Evolutionary conservation across 2,329 filamentous ascomycete genomes (phyloP), one percentile per base, ranked within the genome.

Genomic region (Dothidotthia symphoricarpi): DNA sequence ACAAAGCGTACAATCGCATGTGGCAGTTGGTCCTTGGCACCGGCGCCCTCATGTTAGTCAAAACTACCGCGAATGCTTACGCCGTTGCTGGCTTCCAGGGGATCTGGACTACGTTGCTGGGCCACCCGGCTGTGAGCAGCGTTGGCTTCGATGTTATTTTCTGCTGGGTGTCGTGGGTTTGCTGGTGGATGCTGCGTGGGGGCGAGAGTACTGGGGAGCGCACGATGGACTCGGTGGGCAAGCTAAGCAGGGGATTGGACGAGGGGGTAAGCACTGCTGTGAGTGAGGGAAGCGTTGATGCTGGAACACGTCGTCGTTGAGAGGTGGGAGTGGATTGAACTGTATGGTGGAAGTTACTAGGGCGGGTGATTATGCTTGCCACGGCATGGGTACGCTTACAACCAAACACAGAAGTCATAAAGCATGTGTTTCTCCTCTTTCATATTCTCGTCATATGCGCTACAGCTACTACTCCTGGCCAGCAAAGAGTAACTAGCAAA

Each of bases 121-220:
- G 64, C 33, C 59, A 64, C 34, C 60, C 63, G 9, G 63, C 61
- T 10, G 58, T 65, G 10, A 64, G 59, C 39, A 64, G 56, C 37
- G 58, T 66, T 17, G 57, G 53, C 2, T 66, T 59, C 28, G 62
- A 67, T 44, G 62, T 62, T 8, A 53, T 64, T 6, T 62, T 65
- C 34, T 66, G 62, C 41, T 65, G 61, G 61, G 31, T 61, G n/a
- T 61, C 53, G n/a, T 67, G 60, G 60, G 16, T 43, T n/a, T 49
- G 43, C 24, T 63, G 58, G 59, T 62, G 50, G 44, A 32, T 19
- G 29, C 47, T 47, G 13, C 55, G 57, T n/a, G n/a, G n/a, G 28
- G 29, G 15, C 11, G 33, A 36, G 9, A 19, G 13, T 22, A n/a
- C 28, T 22, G 32, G 32, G 13, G 33, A 40, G n/a, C 19, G 26